Conservation (phyloP, 2,329 filamentous ascomycete genomes). For the Helicocarpus griseus region DNA sequence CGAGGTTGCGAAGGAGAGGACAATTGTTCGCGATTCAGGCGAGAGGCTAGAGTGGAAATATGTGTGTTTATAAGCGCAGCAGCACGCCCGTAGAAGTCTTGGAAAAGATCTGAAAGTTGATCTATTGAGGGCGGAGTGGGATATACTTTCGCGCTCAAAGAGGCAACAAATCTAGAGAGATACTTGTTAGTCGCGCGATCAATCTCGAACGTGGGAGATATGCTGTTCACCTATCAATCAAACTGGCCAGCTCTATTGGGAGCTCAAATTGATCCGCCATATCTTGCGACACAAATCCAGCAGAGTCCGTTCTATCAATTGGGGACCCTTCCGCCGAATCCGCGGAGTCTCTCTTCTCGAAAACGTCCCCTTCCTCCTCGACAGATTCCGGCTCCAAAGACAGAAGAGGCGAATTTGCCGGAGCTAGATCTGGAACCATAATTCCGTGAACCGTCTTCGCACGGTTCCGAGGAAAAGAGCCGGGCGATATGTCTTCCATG, state of each 20-base stretch:
- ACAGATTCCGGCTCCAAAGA: conserved; percentile 13
- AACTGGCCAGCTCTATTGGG: conserved; percentile 82
- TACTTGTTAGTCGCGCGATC: background rate
- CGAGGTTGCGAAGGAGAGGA: conserved; percentile 45
- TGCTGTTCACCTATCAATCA: conserved; percentile 81
- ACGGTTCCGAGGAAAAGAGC: conserved; percentile 15
- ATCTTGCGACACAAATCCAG: conserved; percentile 18
- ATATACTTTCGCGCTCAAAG: conserved; percentile 77
- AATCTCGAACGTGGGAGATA: background rate
- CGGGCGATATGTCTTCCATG: conserved; percentile 2
- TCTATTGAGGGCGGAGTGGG: conserved; percentile 75
- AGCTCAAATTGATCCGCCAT: conserved; percentile 67
- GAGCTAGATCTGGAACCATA: conserved; percentile 5
- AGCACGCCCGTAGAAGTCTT: conserved; percentile 82
- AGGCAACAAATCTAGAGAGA: conserved; percentile 69
- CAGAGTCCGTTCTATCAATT: conserved; percentile 19
- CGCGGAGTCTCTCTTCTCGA: conserved; percentile 33
- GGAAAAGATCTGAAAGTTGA: conserved; percentile 73
- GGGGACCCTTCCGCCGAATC: conserved; percentile 9
- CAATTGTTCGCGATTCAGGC: conserved; percentile 59
- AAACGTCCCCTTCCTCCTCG: conserved; percentile 29
- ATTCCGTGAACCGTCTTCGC: conserved; percentile 19
- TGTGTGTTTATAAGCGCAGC: conserved; percentile 78
- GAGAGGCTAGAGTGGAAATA: conserved; percentile 66
- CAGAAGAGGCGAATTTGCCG: conserved; percentile 12